A percentile compares a stretch with the other conserved stretches of the same genome.
Conservation (phyloP, 176 grass and related monocot species). For the Neostapfia colusana region DNA sequence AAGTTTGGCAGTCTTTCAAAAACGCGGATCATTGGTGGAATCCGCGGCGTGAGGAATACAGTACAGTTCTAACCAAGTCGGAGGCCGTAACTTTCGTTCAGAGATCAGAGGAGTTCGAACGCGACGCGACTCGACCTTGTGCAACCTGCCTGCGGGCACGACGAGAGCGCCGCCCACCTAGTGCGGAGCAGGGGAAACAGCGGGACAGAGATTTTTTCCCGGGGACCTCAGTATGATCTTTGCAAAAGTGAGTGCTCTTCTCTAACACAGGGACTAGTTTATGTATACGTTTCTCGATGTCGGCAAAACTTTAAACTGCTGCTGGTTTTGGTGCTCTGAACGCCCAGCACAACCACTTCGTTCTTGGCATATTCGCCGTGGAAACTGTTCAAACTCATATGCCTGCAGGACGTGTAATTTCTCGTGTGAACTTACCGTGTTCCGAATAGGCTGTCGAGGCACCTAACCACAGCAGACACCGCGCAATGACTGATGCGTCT, state of each 20-base stretch:
- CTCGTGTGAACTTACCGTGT: too few relatives aligned
- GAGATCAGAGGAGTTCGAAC: not conserved
- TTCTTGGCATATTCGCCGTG: not conserved
- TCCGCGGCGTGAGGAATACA: too few relatives aligned
- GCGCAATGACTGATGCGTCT: not conserved
- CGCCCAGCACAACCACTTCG: not conserved
- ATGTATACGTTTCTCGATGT: not conserved
- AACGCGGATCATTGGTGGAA: conserved; percentile 17
- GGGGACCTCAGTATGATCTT: not conserved
- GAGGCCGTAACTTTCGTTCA: not conserved
- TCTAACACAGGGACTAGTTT: not conserved
- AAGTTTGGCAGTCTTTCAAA: not conserved
- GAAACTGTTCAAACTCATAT: not conserved
- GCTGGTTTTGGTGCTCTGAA: not conserved
- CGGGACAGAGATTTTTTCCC: too few relatives aligned
- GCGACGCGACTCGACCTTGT: not conserved
- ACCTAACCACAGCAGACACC: not conserved
- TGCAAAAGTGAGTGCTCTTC: not conserved
- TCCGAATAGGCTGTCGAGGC: too few relatives aligned
- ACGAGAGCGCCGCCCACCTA: not conserved
- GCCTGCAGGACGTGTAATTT: too few relatives aligned
- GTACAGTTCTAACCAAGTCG: not conserved
- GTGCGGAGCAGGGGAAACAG: too few relatives aligned
- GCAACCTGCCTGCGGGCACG: not conserved
- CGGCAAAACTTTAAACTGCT: not conserved